A percentile compares a stretch with the other conserved stretches of the same genome.
phyloP scores from a whole-genome alignment of 2,329 filamentous ascomycete genomes.

The Emergomyces africanus region DNA sequence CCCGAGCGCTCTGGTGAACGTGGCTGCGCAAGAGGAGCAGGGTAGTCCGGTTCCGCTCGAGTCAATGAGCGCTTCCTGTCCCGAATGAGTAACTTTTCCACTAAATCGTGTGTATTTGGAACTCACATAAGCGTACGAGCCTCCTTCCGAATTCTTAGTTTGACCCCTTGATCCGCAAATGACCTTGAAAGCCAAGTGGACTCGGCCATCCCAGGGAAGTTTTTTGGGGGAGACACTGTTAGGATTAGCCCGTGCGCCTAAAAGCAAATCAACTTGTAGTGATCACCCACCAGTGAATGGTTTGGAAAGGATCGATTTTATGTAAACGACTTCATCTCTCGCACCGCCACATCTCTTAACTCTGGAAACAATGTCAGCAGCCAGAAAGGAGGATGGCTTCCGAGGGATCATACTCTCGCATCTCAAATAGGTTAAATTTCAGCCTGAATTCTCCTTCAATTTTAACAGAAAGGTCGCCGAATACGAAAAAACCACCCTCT shows the following conservation, averaged over 20 bases:
- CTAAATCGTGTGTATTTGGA: not conserved
- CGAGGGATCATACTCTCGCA: slow-evolving; percentile 41
- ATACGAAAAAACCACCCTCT: slow-evolving; percentile 83
- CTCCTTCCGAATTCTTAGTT: slow-evolving; percentile 71
- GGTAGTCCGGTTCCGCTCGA: slow-evolving; percentile 25
- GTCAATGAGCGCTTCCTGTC: slow-evolving; percentile 27
- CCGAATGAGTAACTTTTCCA: slow-evolving; percentile 9
- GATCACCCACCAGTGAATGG: slow-evolving; percentile 52
- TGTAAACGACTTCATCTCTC: slow-evolving; percentile 35
- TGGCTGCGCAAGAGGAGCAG: slow-evolving; percentile 19
- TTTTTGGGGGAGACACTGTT: slow-evolving; percentile 42
- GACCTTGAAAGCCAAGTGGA: slow-evolving; percentile 70
- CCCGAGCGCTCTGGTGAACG: slow-evolving; percentile 24
- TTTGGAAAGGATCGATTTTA: slow-evolving; percentile 47
- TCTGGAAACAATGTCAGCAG: slow-evolving; percentile 5
- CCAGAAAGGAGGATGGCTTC: not conserved
- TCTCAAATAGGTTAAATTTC: slow-evolving; percentile 66
- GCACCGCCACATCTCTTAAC: not conserved
- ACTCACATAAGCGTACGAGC: slow-evolving; percentile 45
- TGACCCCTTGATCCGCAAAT: slow-evolving; percentile 78
- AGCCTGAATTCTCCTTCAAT: slow-evolving; percentile 59
- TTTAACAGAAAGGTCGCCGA: slow-evolving; percentile 72
- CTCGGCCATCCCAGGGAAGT: slow-evolving; percentile 66
- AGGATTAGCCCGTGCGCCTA: not conserved
- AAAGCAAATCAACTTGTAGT: slow-evolving; percentile 6